phyloP scores from a whole-genome alignment of 1,139 yeast species.

The Yamadazyma atlantica region DNA sequence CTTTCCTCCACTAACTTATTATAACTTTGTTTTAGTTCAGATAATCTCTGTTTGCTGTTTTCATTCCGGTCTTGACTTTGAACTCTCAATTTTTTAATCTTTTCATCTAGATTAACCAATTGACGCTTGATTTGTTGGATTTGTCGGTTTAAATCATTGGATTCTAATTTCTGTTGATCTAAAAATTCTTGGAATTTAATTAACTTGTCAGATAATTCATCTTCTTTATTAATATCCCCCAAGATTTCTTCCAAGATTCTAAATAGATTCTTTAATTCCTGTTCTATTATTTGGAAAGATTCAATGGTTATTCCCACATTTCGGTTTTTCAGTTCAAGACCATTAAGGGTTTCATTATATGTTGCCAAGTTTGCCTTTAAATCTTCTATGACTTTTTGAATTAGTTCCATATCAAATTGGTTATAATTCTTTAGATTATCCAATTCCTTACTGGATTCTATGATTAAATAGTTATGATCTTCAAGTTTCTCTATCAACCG shows the following conservation, averaged over 20 bases:
- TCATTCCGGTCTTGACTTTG: constrained; percentile 49
- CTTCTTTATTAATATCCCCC: constrained; percentile 49
- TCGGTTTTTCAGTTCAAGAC: constrained; percentile 48
- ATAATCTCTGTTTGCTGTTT: constrained; percentile 45
- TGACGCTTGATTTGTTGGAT: constrained; percentile 53
- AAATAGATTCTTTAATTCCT: constrained; percentile 52
- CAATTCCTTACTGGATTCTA: constrained; percentile 57
- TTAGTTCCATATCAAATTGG: constrained; percentile 59
- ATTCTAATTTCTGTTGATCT: constrained; percentile 45
- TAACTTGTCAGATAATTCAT: constrained; percentile 39
- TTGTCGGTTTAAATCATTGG: constrained; percentile 51
- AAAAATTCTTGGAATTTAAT: constrained; percentile 45
- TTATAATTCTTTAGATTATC: constrained; percentile 62
- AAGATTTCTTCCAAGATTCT: constrained; percentile 59
- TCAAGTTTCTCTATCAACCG: constrained; percentile 56
- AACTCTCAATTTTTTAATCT: constrained; percentile 47
- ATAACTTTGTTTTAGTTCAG: constrained; percentile 46
- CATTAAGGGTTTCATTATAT: constrained; percentile 39
- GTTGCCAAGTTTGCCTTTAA: constrained; percentile 48
- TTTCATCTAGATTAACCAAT: constrained; percentile 52
- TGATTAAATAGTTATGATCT: constrained; percentile 51
- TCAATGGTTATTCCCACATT: constrained; percentile 58
- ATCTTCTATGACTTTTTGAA: constrained; percentile 56
- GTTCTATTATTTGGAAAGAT: constrained; percentile 55
- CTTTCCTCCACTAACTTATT: constrained; percentile 51